These are phyloP conservation scores for Fusarium phyllophilum DNA, from an alignment of 2,329 filamentous ascomycete genomes.

Conservation along the genomic window DNA sequence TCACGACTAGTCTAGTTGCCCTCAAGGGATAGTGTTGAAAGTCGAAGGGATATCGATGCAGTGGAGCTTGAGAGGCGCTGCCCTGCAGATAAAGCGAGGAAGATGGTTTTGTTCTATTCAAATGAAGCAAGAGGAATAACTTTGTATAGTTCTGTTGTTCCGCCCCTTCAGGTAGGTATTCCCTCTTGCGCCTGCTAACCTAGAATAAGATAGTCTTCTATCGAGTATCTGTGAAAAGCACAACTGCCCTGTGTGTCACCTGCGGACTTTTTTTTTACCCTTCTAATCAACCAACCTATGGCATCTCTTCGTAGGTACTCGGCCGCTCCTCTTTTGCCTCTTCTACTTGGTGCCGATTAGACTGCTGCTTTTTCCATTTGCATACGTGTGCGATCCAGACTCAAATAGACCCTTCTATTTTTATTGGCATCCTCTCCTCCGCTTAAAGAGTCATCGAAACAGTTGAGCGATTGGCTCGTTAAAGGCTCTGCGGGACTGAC, in stretches of 20 bases:
- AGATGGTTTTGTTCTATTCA: not conserved
- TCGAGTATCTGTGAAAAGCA: conserved; percentile 12
- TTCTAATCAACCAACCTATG: not conserved
- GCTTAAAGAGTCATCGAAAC: conserved; percentile 6
- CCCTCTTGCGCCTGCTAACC: conserved; percentile 25
- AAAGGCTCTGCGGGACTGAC: conserved; percentile 17
- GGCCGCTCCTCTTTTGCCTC: conserved; percentile 22
- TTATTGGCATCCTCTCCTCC: conserved; percentile 5
- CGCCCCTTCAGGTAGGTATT: not conserved
- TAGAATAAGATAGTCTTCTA: conserved; percentile 28
- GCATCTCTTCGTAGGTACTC: conserved; percentile 1
- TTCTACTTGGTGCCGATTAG: conserved; percentile 11
- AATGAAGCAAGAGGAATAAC: not conserved
- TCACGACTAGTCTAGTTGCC: conserved; percentile 17
- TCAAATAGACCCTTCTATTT: conserved; percentile 23
- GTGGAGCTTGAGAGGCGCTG: conserved; percentile 4
- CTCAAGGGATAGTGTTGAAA: conserved; percentile 9
- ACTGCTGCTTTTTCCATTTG: conserved; percentile 11
- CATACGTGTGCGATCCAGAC: conserved; percentile 39
- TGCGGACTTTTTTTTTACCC: not conserved
- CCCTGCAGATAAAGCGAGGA: conserved; percentile 1
- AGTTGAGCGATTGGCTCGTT: conserved; percentile 32
- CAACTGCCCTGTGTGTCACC: conserved; percentile 22
- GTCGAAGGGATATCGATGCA: not conserved
- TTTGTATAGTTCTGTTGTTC: not conserved